A percentile compares a stretch with the other conserved stretches of the same genome.
Conservation (phyloP, 2,329 filamentous ascomycete species). For the Ilyonectria destructans region DNA sequence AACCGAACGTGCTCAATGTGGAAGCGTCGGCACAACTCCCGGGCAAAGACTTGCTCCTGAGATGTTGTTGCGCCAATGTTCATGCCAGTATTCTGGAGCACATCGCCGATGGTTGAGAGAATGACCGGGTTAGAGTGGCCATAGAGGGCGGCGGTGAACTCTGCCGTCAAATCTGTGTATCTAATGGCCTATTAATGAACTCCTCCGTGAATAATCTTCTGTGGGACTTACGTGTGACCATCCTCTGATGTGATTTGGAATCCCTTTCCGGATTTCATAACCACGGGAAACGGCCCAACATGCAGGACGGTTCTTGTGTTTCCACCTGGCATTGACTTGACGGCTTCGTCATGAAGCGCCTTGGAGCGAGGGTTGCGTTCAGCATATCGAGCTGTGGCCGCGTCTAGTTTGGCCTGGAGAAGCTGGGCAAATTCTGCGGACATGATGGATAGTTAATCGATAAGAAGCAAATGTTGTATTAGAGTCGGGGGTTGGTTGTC, state of each 20-base stretch:
- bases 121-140: constrained; percentile 76
- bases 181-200: constrained; percentile 40
- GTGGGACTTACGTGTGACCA: constrained; percentile 52
- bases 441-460: constrained; percentile 31
- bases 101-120: constrained; percentile 61
- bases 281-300: constrained; percentile 62
- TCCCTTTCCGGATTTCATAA: constrained; percentile 56
- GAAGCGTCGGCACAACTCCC: constrained; percentile 69
- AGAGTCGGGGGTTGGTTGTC: neutral
- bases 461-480: neutral
- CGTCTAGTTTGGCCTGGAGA: constrained; percentile 51
- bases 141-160: constrained; percentile 77
- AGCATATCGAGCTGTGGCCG: constrained; percentile 54
- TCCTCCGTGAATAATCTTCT: too few species aligned
- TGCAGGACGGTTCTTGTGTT: constrained; percentile 64
- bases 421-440: constrained; percentile 37
- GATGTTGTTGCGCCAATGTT: constrained; percentile 69
- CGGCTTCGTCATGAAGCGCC: constrained; percentile 57
- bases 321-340: constrained; percentile 60
- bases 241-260: constrained; percentile 60
- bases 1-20: constrained; percentile 72
- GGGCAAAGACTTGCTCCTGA: constrained; percentile 68
- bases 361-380: constrained; percentile 58
- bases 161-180: constrained; percentile 75
- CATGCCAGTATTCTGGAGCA: constrained; percentile 65